Evolutionary conservation across 257 asterid species (phyloP).

Genomic region (Cruciata laevipes): DNA sequence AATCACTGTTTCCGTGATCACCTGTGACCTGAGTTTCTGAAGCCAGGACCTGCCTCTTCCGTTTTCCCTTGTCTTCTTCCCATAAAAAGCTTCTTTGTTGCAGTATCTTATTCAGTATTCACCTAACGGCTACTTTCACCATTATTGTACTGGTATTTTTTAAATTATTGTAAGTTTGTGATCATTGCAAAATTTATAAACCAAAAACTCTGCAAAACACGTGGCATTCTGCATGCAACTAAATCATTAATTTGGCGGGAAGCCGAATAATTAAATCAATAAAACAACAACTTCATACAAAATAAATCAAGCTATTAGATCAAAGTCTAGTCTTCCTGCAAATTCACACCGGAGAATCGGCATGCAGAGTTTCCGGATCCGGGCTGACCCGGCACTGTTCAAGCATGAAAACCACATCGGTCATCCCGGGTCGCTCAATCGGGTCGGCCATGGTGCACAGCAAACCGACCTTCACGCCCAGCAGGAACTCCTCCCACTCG

Average conservation of each 20-base stretch:
- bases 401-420: constrained; percentile 71
- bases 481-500: constrained; percentile 75
- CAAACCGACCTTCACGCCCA: constrained; percentile 68
- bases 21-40: neutral
- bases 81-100: constrained; percentile 20
- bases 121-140: constrained; percentile 59
- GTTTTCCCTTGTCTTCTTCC: constrained; percentile 19
- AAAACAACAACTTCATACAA: neutral
- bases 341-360: constrained; percentile 43
- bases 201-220: constrained; percentile 2
- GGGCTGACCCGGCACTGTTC: constrained; percentile 72
- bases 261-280: neutral
- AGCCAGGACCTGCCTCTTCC: constrained; percentile 1
- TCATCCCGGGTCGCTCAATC: constrained; percentile 57
- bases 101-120: constrained; percentile 22
- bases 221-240: constrained; percentile 18
- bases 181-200: neutral
- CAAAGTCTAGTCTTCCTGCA: neutral
- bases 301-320: constrained; percentile 13
- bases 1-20: neutral
- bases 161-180: too few species aligned
- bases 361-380: constrained; percentile 56
- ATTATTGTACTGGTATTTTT: constrained; percentile 3
- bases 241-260: constrained; percentile 37
- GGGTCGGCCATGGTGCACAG: constrained; percentile 79